Percentiles rank a stretch among this genome's conserved stretches.
Evolutionary conservation across 495 filamentous ascomycete species (phyloP).

Genomic region (Penicillium cinerascens): DNA sequence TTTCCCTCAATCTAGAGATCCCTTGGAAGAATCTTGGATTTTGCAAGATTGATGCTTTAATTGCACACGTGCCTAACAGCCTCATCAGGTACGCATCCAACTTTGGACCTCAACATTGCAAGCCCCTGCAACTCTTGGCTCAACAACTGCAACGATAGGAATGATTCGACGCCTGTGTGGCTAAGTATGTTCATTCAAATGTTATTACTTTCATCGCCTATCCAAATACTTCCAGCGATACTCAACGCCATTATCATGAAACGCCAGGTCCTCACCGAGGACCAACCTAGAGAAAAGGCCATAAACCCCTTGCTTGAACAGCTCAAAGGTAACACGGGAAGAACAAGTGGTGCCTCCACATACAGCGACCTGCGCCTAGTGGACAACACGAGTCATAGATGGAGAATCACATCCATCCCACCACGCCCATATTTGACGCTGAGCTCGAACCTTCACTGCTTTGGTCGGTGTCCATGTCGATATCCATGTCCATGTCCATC

Average conservation of each 20-base stretch:
- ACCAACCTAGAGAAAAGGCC: not conserved
- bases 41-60: not conserved
- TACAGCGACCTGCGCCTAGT: conserved; percentile 12
- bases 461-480: conserved; percentile 49
- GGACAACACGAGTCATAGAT: not conserved
- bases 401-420: conserved; percentile 27
- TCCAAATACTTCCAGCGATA: not conserved
- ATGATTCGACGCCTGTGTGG: not conserved
- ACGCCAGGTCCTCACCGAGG: conserved; percentile 1
- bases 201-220: conserved; percentile 1
- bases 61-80: not conserved
- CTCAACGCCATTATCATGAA: conserved; percentile 2
- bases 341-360: not conserved
- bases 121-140: not conserved
- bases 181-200: conserved; percentile 10
- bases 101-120: not conserved
- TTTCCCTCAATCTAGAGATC: not conserved
- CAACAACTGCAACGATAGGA: not conserved
- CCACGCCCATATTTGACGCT: conserved; percentile 8
- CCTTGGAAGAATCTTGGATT: not conserved
- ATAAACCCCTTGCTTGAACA: not conserved
- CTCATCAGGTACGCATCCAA: not conserved
- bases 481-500: conserved; percentile 25
- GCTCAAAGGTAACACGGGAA: conserved; percentile 2
- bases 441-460: conserved; percentile 24